phyloP scores from a whole-genome alignment of 495 filamentous ascomycete species.

The Sphaerosporella brunnea region DNA sequence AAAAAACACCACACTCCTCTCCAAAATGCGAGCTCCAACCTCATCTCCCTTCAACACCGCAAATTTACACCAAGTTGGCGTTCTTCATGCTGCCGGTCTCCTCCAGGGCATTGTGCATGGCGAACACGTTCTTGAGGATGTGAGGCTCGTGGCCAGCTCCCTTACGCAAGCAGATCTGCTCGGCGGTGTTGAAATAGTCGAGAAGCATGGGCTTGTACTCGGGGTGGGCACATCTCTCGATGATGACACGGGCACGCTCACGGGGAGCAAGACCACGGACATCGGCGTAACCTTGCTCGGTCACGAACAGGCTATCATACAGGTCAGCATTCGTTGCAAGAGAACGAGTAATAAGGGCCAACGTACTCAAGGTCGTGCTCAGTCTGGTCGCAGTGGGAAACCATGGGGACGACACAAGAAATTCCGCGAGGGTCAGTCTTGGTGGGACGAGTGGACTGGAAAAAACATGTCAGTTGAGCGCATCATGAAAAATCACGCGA shows the following conservation, averaged over 20 bases:
- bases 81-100: conserved; percentile 78
- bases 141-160: conserved; percentile 85
- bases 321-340: background rate
- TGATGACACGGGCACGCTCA: conserved; percentile 71
- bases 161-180: conserved; percentile 72
- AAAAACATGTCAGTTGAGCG: background rate
- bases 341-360: background rate
- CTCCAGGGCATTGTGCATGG: conserved; percentile 70
- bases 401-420: conserved; percentile 80
- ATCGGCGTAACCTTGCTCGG: conserved; percentile 73
- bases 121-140: conserved; percentile 64
- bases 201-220: conserved; percentile 66
- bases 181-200: conserved; percentile 74
- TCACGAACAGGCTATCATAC: conserved; percentile 44
- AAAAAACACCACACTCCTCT: too few relatives aligned
- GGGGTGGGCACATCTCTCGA: conserved; percentile 74
- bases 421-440: conserved; percentile 74
- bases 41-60: too few relatives aligned
- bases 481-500: conserved; percentile 19
- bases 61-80: conserved; percentile 9
- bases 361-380: conserved; percentile 61
- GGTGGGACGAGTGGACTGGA: conserved; percentile 41
- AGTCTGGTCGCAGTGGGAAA: conserved; percentile 83
- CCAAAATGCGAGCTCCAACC: too few relatives aligned
- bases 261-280: conserved; percentile 64